A percentile compares a stretch with the other conserved stretches of the same genome.
phyloP scores from a whole-genome alignment of 805 yeast species.

The Lipomyces spencermartinsiae region DNA sequence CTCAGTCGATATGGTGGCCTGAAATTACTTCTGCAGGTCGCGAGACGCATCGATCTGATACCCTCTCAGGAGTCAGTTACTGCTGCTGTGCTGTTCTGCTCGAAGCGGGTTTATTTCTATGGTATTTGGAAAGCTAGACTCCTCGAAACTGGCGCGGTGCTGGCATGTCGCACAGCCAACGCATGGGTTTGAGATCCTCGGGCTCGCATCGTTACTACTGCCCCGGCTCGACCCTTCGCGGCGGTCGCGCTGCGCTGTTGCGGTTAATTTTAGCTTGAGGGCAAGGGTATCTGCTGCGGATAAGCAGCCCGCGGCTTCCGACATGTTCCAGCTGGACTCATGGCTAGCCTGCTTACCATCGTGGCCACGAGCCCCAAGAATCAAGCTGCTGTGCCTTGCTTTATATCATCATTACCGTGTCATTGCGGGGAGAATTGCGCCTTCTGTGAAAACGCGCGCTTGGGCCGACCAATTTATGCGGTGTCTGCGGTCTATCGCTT shows the following conservation, averaged over 20 bases:
- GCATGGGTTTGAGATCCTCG: background rate
- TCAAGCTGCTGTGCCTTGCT: background rate
- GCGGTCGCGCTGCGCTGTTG: background rate
- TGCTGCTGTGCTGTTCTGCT: background rate
- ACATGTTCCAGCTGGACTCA: background rate
- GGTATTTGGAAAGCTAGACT: background rate
- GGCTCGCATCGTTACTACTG: background rate
- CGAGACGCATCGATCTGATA: too few species aligned
- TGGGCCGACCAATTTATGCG: background rate
- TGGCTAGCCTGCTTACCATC: background rate
- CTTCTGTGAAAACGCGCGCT: background rate
- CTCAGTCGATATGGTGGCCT: background rate
- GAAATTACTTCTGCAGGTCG: too few species aligned
- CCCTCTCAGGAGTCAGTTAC: background rate
- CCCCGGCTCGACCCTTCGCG: background rate
- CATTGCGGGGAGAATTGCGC: background rate
- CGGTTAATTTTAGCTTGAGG: background rate
- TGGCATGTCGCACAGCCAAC: background rate
- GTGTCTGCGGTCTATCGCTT: background rate
- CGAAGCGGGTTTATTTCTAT: background rate
- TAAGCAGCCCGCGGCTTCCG: too few species aligned
- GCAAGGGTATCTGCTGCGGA: background rate
- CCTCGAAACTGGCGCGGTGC: background rate
- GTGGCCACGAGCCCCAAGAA: background rate
- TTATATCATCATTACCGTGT: background rate